phyloP scores from a whole-genome alignment of 495 filamentous ascomycete genomes.

The Pseudoneurospora amorphoporcata region DNA sequence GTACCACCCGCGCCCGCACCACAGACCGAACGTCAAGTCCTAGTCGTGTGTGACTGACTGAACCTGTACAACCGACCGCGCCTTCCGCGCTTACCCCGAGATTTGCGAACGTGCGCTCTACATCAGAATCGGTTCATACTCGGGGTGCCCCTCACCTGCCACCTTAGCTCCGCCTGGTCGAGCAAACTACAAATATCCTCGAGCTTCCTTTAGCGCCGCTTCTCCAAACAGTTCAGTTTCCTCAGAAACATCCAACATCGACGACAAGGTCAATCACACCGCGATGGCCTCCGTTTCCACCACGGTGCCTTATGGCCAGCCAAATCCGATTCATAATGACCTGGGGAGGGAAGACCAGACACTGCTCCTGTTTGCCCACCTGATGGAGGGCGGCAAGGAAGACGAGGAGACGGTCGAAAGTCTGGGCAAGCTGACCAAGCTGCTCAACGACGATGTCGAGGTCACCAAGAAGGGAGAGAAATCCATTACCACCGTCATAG shows the following conservation, averaged over 20 bases:
- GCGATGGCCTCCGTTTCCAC: background rate
- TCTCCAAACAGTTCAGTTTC: background rate
- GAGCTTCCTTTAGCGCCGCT: background rate
- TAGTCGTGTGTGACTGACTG: background rate
- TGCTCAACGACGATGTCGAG: constrained; percentile 38
- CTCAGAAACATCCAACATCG: background rate
- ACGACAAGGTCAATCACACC: background rate
- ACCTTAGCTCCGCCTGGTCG: background rate
- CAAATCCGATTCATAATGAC: background rate
- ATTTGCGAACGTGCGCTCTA: background rate
- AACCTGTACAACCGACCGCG: background rate
- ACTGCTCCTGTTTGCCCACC: constrained; percentile 38
- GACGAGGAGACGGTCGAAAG: constrained; percentile 42
- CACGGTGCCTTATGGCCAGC: background rate
- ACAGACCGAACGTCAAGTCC: background rate
- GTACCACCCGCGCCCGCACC: background rate
- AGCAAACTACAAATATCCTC: background rate
- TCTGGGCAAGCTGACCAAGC: constrained; percentile 37
- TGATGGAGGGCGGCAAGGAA: constrained; percentile 48
- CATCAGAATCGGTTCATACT: background rate
- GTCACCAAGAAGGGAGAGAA: constrained; percentile 24
- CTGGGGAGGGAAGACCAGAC: constrained; percentile 33
- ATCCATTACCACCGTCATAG: constrained; percentile 55
- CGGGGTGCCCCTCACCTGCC: background rate
- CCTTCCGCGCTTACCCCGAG: background rate